These are phyloP conservation scores for Colletotrichum agaves DNA, from an alignment of 2,329 filamentous ascomycete species.

Conservation along the genomic window DNA sequence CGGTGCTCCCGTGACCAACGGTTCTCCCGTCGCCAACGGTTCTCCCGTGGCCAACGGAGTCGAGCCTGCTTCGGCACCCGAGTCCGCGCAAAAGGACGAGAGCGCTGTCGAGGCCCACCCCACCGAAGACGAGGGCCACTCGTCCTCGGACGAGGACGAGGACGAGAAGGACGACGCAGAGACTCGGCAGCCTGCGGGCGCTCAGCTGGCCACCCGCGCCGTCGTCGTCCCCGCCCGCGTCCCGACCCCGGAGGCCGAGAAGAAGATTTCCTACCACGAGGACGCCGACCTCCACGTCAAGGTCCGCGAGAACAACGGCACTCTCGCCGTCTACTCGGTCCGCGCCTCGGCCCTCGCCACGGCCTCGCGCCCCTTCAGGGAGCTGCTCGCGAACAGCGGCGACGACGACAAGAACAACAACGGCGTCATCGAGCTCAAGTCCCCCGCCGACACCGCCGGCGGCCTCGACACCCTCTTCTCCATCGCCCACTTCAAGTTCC, in stretches of 20 bases:
- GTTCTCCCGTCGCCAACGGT: no score
- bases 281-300: slow-evolving; percentile 31
- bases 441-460: slow-evolving; percentile 24
- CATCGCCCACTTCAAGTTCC: slow-evolving; percentile 36
- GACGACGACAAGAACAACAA: background rate
- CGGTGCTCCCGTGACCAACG: background rate
- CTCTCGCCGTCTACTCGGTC: slow-evolving; percentile 25
- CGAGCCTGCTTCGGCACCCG: slow-evolving; percentile 1
- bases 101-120: slow-evolving; percentile 24
- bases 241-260: slow-evolving; percentile 28
- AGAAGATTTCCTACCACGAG: slow-evolving; percentile 29
- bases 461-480: slow-evolving; percentile 32
- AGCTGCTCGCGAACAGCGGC: background rate
- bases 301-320: slow-evolving; percentile 21
- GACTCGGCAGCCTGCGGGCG: slow-evolving; percentile 19
- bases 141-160: slow-evolving; percentile 31
- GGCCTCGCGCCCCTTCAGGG: slow-evolving; percentile 31
- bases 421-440: slow-evolving; percentile 28
- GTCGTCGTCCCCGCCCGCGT: slow-evolving; percentile 27
- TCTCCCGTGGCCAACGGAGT: slow-evolving; percentile 1
- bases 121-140: slow-evolving; percentile 16
- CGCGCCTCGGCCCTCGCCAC: slow-evolving; percentile 20
- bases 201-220: slow-evolving; percentile 30
- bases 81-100: slow-evolving; percentile 10
- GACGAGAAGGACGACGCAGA: slow-evolving; percentile 26